phyloP scores from a whole-genome alignment of 805 yeast species.

The Yamadazyma takamatsuzukensis region DNA sequence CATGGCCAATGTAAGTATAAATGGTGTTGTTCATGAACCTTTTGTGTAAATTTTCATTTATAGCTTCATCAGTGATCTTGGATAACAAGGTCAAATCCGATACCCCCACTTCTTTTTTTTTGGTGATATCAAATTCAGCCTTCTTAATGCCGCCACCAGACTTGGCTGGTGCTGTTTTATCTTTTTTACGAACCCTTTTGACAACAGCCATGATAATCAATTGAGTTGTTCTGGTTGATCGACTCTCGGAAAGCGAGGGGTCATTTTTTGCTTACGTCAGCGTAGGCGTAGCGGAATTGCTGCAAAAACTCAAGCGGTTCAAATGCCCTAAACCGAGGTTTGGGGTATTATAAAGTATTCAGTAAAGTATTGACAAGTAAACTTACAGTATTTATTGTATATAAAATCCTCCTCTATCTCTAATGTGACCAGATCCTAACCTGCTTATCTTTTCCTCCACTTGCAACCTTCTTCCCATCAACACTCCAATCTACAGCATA shows the following conservation, averaged over 20 bases:
- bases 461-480: constrained; percentile 90
- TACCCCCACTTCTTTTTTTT: constrained; percentile 97
- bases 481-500: constrained; percentile 97
- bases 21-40: constrained; percentile 87
- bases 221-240: too few relatives aligned
- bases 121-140: constrained; percentile 83
- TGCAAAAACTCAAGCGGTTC: too few relatives aligned
- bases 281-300: too few relatives aligned
- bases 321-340: too few relatives aligned
- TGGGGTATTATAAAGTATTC: too few relatives aligned
- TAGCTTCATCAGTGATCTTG: constrained; percentile 85
- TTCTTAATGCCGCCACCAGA: constrained; percentile 64
- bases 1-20: constrained; percentile 92
- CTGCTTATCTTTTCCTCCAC: constrained; percentile 96
- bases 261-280: too few relatives aligned
- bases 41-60: constrained; percentile 85
- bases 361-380: too few relatives aligned
- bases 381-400: too few relatives aligned
- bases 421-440: constrained; percentile 90
- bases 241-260: too few relatives aligned
- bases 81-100: constrained; percentile 88
- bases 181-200: constrained; percentile 63
- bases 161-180: constrained; percentile 50
- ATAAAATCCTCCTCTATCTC: too few relatives aligned
- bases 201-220: constrained; percentile 89